Evolutionary conservation across 2,329 filamentous ascomycete genomes (phyloP).

Genomic region (Conoideocrella luteorostrata): DNA sequence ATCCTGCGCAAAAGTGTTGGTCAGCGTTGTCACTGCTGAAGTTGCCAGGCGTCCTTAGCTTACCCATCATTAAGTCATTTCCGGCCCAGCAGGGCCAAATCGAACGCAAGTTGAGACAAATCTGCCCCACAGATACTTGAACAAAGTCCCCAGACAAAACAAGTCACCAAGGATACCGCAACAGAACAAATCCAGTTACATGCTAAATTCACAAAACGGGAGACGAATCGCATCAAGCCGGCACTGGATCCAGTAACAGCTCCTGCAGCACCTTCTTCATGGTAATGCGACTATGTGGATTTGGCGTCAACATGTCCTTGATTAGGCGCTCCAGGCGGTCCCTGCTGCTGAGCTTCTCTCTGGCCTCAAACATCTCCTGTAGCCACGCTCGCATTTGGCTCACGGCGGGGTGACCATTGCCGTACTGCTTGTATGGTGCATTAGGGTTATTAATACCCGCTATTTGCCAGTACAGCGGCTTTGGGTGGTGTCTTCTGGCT

Average conservation of each 20-base stretch:
- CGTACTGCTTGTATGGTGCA: conserved; percentile 24
- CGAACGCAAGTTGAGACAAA: neutral
- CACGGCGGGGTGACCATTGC: conserved; percentile 35
- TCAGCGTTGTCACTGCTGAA: neutral
- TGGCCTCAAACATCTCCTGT: conserved; percentile 43
- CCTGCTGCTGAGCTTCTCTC: conserved; percentile 36
- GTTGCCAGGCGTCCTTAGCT: neutral
- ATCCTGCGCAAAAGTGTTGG: neutral
- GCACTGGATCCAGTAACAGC: conserved; percentile 25
- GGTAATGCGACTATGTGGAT: conserved; percentile 45
- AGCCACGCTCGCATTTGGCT: conserved; percentile 53
- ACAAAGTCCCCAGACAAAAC: conserved; percentile 2
- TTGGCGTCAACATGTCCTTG: conserved; percentile 47
- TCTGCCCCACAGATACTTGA: neutral
- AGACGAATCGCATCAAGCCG: conserved; percentile 6
- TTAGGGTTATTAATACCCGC: conserved; percentile 44
- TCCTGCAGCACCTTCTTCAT: conserved; percentile 46
- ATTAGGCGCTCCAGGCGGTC: conserved; percentile 47
- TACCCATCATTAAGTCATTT: conserved; percentile 4
- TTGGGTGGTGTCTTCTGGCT: conserved; percentile 39
- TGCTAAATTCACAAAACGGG: no score
- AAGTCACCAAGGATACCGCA: neutral
- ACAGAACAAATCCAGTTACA: neutral
- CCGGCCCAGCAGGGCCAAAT: neutral
- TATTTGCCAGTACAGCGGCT: conserved; percentile 52